Percentiles rank a stretch among this genome's conserved stretches.
Evolutionary conservation across 495 filamentous ascomycete genomes (phyloP).

Genomic region (Penicillium cataractarum): DNA sequence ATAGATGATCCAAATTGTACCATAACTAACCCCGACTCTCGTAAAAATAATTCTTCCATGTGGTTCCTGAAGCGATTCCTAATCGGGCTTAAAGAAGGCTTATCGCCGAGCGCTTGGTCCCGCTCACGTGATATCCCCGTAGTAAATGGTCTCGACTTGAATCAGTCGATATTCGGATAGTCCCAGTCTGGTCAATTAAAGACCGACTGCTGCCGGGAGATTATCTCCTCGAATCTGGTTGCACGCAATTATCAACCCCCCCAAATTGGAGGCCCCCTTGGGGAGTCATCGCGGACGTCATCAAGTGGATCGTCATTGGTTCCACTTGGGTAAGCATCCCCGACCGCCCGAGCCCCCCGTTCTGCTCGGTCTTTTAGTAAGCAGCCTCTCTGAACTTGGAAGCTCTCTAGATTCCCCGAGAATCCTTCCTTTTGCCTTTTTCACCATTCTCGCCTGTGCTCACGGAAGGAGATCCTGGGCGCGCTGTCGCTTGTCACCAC

Average conservation of each 20-base stretch:
- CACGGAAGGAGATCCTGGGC: constrained; percentile 20
- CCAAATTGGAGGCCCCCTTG: neutral
- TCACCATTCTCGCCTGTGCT: constrained; percentile 11
- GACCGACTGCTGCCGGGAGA: neutral
- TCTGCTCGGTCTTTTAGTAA: constrained; percentile 30
- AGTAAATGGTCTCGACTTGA: neutral
- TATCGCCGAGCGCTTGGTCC: neutral
- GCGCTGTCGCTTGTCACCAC: constrained; percentile 32
- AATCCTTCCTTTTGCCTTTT: constrained; percentile 15
- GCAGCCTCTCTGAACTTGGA: constrained; percentile 14
- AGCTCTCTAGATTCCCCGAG: constrained; percentile 12
- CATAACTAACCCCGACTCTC: neutral
- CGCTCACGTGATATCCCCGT: neutral
- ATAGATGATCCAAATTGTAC: neutral
- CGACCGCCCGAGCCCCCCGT: constrained; percentile 12
- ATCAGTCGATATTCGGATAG: neutral
- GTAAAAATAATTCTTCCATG: no score
- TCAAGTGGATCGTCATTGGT: neutral
- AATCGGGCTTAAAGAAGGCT: neutral
- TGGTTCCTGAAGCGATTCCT: no score
- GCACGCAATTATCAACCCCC: no score
- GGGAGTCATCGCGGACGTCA: neutral
- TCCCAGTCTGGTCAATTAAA: neutral
- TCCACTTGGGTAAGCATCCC: constrained; percentile 9
- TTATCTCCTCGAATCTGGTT: neutral